phyloP scores from a whole-genome alignment of 2,329 filamentous ascomycete species.

The Podosphaera xanthii region DNA sequence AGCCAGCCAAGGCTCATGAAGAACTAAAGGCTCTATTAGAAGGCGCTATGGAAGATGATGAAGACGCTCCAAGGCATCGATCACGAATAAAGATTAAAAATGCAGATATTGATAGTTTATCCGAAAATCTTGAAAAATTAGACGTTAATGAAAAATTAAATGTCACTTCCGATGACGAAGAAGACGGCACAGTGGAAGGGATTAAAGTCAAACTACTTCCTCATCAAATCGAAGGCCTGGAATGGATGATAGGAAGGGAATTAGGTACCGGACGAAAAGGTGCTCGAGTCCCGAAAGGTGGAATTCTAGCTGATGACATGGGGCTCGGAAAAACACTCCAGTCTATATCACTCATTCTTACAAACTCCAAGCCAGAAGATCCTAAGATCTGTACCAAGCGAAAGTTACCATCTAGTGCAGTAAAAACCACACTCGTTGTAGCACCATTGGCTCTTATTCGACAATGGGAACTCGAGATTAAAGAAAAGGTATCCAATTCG shows the following conservation, averaged over 20 bases:
- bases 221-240: constrained; percentile 81
- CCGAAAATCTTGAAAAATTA: constrained; percentile 17
- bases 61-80: constrained; percentile 19
- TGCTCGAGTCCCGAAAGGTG: constrained; percentile 55
- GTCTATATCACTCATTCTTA: constrained; percentile 69
- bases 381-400: constrained; percentile 36
- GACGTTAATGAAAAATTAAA: constrained; percentile 21
- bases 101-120: constrained; percentile 13
- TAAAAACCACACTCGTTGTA: constrained; percentile 71
- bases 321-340: constrained; percentile 92
- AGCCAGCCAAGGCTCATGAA: constrained; percentile 46
- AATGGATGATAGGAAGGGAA: constrained; percentile 90
- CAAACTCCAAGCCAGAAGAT: constrained; percentile 47
- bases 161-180: constrained; percentile 21
- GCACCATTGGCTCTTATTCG: constrained; percentile 85
- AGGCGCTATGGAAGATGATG: constrained; percentile 54
- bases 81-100: constrained; percentile 19
- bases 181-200: constrained; percentile 49
- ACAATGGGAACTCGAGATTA: constrained; percentile 90
- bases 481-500: constrained; percentile 48
- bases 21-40: constrained; percentile 68
- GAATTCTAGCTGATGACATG: constrained; percentile 94
- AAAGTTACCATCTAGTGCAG: constrained; percentile 43
- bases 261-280: constrained; percentile 66
- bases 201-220: constrained; percentile 73